A percentile compares a stretch with the other conserved stretches of the same genome.
Evolutionary conservation across 139 green algal species (phyloP).

Genomic region (Trebouxia sp.): DNA sequence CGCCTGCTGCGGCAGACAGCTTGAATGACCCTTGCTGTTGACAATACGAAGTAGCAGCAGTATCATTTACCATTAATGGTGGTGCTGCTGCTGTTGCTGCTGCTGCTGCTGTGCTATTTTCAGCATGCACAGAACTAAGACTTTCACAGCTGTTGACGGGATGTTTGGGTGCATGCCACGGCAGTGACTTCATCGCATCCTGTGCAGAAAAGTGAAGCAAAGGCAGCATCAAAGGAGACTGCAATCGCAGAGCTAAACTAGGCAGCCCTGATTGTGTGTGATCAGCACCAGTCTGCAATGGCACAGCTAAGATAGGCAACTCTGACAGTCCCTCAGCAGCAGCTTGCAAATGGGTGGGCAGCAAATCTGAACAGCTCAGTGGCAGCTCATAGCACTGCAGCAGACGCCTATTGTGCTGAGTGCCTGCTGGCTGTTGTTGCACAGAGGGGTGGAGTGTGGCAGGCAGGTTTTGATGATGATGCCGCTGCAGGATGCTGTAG

Average conservation of each 20-base stretch:
- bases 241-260: neutral
- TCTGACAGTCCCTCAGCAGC: neutral
- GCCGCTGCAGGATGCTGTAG: slow-evolving; percentile 14
- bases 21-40: neutral
- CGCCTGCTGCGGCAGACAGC: neutral
- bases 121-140: neutral
- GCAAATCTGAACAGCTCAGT: slow-evolving; percentile 14
- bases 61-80: neutral
- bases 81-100: neutral
- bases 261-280: neutral
- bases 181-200: neutral
- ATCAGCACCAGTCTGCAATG: neutral
- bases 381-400: slow-evolving; percentile 13
- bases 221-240: neutral
- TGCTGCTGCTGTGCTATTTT: neutral
- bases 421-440: neutral
- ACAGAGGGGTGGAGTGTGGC: neutral
- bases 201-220: neutral
- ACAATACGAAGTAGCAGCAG: neutral
- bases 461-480: neutral
- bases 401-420: neutral
- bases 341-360: slow-evolving; percentile 12
- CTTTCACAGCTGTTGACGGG: too few species aligned
- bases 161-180: too few species aligned
- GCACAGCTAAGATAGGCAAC: neutral